Conservation (phyloP, 805 yeast species). For the Maudiozyma serrabonitensis region DNA sequence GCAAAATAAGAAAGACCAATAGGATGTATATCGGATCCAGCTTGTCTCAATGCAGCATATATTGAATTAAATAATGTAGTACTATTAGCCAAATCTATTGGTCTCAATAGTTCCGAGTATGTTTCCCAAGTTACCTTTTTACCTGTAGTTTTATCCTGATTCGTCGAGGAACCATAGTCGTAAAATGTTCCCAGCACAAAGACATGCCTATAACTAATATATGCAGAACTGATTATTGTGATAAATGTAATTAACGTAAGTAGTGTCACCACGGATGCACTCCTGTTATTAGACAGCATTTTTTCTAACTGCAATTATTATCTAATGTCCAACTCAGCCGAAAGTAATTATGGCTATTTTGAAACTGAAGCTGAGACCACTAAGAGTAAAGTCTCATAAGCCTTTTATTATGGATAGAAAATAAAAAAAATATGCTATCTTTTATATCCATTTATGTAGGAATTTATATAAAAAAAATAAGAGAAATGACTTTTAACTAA, state of each 20-base stretch:
- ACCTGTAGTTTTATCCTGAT: neutral
- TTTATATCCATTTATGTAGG: no score
- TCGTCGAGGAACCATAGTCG: neutral
- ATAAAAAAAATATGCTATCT: no score
- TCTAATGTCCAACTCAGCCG: no score
- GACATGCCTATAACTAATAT: neutral
- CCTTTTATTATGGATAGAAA: no score
- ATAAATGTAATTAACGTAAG: neutral
- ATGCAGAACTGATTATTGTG: neutral
- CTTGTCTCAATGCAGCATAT: conserved; percentile 42
- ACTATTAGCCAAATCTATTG: conserved; percentile 40
- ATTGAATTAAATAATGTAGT: conserved; percentile 48
- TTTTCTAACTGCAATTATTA: neutral
- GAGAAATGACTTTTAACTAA: no score
- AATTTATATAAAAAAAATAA: no score
- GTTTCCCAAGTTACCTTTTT: conserved; percentile 11
- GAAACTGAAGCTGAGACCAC: no score
- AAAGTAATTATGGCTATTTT: no score
- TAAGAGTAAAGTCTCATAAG: no score
- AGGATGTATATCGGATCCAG: conserved; percentile 43
- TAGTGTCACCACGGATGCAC: neutral
- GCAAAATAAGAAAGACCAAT: conserved; percentile 51
- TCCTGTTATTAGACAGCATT: neutral
- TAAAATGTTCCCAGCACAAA: neutral
- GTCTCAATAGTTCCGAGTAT: conserved; percentile 16